Base-by-base conservation (phyloP, 495 filamentous ascomycete species). In the Talaromyces stipitatus region DNA sequence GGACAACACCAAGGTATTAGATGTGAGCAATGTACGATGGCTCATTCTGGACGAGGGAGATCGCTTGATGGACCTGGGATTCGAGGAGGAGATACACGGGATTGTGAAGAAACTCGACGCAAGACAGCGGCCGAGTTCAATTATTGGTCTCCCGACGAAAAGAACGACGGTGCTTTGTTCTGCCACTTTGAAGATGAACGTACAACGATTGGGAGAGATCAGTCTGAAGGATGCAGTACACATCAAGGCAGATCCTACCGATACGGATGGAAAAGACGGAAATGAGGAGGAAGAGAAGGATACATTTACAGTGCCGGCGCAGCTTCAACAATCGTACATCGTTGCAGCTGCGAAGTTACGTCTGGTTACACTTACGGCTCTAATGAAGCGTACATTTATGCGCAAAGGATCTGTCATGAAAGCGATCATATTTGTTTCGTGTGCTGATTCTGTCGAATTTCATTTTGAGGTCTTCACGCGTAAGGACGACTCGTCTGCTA, bases 181-280 rank as follows among this genome's bases (percentile, higher is more conserved):
- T 6, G 94, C 94, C 9, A 98, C 94, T 1, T 86, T 98, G 84
- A 96, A 96, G 73, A 90, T 94, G 83, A 91, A 88, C 61, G 94
- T 96, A 0, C 90, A 97, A 66, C 85, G 84, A 55, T 72, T 98
- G 11, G 90, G 91, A 50, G 90, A 96, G 64, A 94, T 96, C 66
- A 96, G 91, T 76, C 74, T 98, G 69, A 91, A 95, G 70, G 88
- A 97, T 66, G 91, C 95, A 1, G 78, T 89, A 8, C 90, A 95
- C 62, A 88, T 97, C 65, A 86, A 89, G 54, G 85, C 85, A 0
- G 85, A 90, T 59, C 67, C 72, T 2, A 63, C 59, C 66, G 69
- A 73, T 27, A 61, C 77, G 63, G 62, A 80, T 60, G 68, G 70
- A 33, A 67, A 81, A 20, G 80, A 84, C 18, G 78, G 71, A 28